Conservation (phyloP, 176 grass and related monocot species). For the Puccinellia tenuiflora region DNA sequence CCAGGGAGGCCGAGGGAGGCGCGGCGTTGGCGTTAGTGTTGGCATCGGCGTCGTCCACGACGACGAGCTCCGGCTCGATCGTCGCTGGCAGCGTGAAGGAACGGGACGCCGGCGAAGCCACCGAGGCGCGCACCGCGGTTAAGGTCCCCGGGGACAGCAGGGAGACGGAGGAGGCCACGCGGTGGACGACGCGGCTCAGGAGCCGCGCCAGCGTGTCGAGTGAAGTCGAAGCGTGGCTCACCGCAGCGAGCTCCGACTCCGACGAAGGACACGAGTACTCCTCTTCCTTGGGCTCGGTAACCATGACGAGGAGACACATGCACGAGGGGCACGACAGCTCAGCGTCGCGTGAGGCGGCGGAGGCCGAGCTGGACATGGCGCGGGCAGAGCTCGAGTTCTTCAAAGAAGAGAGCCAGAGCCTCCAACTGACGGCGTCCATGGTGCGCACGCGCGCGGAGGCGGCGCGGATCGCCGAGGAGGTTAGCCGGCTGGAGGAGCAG, state of each 20-base stretch:
- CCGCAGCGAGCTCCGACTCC: conserved; percentile 43
- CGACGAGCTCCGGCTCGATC: not conserved
- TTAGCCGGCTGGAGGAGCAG: conserved; percentile 24
- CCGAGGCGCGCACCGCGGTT: conserved; percentile 10
- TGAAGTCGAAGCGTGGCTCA: conserved; percentile 29
- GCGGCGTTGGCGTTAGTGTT: not conserved
- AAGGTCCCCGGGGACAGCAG: not conserved
- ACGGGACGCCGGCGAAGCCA: conserved; percentile 17
- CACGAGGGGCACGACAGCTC: not conserved
- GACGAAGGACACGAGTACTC: not conserved
- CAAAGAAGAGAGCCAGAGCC: conserved; percentile 47
- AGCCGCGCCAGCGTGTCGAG: conserved; percentile 20
- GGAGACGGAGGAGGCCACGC: not conserved
- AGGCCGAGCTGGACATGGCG: conserved; percentile 36
- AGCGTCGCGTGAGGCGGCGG: conserved; percentile 23
- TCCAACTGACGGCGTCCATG: conserved; percentile 43
- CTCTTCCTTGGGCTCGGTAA: not conserved
- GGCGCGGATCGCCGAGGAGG: conserved; percentile 39
- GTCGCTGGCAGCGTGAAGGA: not conserved
- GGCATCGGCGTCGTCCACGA: not conserved
- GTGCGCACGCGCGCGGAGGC: conserved; percentile 46
- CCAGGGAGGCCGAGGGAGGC: conserved; percentile 30
- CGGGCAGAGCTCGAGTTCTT: conserved; percentile 47
- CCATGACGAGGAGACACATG: not conserved
- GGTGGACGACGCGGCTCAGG: conserved; percentile 13